Conservation (phyloP, 106 monocot genomes). For the Phalaenopsis equestris region DNA sequence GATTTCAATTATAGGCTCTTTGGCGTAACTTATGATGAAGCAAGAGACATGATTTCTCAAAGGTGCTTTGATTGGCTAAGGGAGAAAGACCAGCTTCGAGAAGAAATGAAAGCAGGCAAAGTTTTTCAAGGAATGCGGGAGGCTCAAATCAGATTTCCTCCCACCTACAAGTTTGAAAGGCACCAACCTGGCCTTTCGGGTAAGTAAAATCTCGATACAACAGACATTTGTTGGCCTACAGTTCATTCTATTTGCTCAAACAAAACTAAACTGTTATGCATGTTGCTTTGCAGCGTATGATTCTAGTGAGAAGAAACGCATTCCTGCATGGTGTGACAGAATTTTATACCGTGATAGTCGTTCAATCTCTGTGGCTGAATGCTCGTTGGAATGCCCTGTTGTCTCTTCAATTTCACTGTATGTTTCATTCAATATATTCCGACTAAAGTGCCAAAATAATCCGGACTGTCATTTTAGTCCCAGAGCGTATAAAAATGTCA, state of each 20-base stretch:
- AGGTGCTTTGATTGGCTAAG: conserved; percentile 42
- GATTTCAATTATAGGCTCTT: conserved; percentile 38
- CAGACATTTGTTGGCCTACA: neutral
- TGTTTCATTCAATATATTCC: neutral
- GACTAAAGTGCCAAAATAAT: too few relatives aligned
- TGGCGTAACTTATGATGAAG: conserved; percentile 33
- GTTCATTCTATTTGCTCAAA: neutral
- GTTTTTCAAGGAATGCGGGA: conserved; percentile 45
- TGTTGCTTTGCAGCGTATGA: conserved; percentile 39
- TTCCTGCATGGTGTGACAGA: conserved; percentile 72
- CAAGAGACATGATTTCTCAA: conserved; percentile 43
- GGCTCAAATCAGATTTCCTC: conserved; percentile 22
- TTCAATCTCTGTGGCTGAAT: conserved; percentile 34
- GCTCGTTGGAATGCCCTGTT: conserved; percentile 52
- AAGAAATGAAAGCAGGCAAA: conserved; percentile 33
- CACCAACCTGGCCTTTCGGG: conserved; percentile 26
- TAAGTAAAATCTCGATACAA: neutral
- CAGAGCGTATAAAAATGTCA: too few relatives aligned
- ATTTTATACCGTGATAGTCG: conserved; percentile 63
- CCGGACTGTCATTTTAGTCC: too few relatives aligned
- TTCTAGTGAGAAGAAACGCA: conserved; percentile 60
- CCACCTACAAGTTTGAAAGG: conserved; percentile 28
- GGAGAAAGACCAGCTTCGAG: conserved; percentile 33
- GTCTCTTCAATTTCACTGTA: conserved; percentile 47
- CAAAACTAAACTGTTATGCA: neutral